Evolutionary conservation across 805 yeast genomes (phyloP), one percentile per base, ranked within the genome.

Genomic region (Zygosaccharomyces gambellarensis): DNA sequence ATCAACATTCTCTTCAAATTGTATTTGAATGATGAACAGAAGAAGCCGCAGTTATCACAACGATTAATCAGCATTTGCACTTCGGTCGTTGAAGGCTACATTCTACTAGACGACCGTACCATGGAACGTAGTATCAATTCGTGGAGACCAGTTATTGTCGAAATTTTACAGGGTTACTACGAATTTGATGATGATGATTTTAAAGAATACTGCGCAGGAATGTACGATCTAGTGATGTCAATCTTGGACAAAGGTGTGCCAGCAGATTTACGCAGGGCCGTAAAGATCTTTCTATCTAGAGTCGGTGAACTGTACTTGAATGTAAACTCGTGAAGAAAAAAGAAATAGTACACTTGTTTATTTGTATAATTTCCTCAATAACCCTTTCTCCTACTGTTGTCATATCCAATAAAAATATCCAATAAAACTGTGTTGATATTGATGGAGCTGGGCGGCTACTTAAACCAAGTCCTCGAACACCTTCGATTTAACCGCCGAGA

Each of bases 101-200:
- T 82, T 29, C 74, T 77, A 1, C 75, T 90, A 57, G 92, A 87
- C 56, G 96, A 86, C 54, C 73, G 72, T 46, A 68, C 80, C 5
- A 92, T 87, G 66, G 89, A 84, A 59, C 79, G 95, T 61, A 87
- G 87, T 65, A 81, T 92, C 39, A 75, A 79, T 14, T 83, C 95
- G 3, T 85, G 97, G 95, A 77, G 86, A 59, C 97, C 98, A 0
- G 97, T 94, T 17, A 89, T 92, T 36, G 85, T 87, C 30, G 96
- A 87, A 64, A 85, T 94, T 22, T 71, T 85, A 54, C 90, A 86
- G 64, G 97, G 96, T 2, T 85, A 83, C 60, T 79, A 81, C 42
- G 87, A 83, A 61, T 76, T 94, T 56, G 87, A 85, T 58, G 87
- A 82, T 45, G 79, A 71, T 1, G 95, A 89, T 65, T 89, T 88